These are phyloP conservation scores for Trametes sanguinea DNA, from an alignment of 768 basidiomycete genomes.

Conservation along the genomic window DNA sequence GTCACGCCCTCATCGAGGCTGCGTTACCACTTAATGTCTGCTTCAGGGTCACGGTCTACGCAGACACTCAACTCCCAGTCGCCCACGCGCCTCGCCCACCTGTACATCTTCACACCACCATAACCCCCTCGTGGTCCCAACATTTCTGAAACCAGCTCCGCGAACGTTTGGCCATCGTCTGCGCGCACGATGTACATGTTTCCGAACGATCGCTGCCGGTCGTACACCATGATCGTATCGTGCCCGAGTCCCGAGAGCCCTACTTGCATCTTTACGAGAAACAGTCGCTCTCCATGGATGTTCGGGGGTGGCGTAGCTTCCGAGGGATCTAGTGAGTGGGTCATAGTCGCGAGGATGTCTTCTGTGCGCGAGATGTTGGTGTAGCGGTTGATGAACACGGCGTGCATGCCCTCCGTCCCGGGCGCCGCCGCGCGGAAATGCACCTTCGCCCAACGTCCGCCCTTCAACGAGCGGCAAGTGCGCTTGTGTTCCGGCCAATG, in stretches of 20 bases:
- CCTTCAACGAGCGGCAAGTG: conserved; percentile 40
- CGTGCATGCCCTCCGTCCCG: conserved; percentile 13
- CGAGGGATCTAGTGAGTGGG: conserved; percentile 1
- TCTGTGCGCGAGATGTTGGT: conserved; percentile 24
- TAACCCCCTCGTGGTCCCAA: conserved; percentile 22
- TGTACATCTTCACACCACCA: conserved; percentile 31
- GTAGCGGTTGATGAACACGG: conserved; percentile 25
- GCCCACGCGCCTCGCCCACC: conserved; percentile 31
- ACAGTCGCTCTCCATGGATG: conserved; percentile 37
- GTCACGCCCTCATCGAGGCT: too few relatives aligned
- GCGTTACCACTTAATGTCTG: conserved; percentile 22
- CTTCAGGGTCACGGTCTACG: conserved; percentile 25
- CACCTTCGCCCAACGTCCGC: conserved; percentile 41
- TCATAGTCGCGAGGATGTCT: conserved; percentile 16
- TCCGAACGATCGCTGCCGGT: conserved; percentile 41
- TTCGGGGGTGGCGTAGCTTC: conserved; percentile 29
- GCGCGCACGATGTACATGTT: conserved; percentile 33
- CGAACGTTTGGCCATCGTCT: conserved; percentile 22
- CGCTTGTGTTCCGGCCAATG: conserved; percentile 45
- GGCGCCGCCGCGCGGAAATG: conserved; percentile 20
- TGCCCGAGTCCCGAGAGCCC: background rate
- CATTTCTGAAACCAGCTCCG: conserved; percentile 25
- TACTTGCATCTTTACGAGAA: conserved; percentile 44
- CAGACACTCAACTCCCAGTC: conserved; percentile 29
- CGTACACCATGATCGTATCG: conserved; percentile 39